Evolutionary conservation across 2,329 filamentous ascomycete species (phyloP).

Genomic region (Ophiostoma sp.): DNA sequence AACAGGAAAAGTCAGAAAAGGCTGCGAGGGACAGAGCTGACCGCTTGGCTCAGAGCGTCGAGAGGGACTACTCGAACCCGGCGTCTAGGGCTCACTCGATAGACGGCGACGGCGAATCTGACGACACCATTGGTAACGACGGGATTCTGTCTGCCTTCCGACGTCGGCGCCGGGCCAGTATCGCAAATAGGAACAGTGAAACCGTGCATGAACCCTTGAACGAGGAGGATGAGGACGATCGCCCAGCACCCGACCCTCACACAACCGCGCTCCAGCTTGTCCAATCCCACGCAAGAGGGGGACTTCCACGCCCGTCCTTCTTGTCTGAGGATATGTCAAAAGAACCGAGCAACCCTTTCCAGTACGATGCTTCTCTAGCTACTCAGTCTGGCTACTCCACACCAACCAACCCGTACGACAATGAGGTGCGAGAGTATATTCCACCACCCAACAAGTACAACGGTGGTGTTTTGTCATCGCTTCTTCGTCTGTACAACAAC

Average conservation of each 20-base stretch:
- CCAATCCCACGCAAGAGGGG: conserved; percentile 21
- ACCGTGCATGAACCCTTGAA: background rate
- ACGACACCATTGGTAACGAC: conserved; percentile 18
- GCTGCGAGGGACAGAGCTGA: conserved; percentile 36
- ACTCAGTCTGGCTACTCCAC: conserved; percentile 31
- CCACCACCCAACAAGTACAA: conserved; percentile 63
- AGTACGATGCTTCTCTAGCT: conserved; percentile 25
- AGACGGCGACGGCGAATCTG: conserved; percentile 25
- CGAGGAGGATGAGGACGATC: conserved; percentile 14
- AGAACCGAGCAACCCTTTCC: conserved; percentile 15
- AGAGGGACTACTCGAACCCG: conserved; percentile 31
- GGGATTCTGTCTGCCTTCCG: conserved; percentile 11
- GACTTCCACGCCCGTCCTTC: background rate
- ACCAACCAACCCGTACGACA: conserved; percentile 50
- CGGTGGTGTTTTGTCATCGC: conserved; percentile 65
- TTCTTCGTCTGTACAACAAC: conserved; percentile 64
- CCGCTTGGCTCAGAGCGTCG: conserved; percentile 34
- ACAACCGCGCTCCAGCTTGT: conserved; percentile 26
- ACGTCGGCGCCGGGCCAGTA: conserved; percentile 5
- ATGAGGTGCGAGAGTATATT: conserved; percentile 54
- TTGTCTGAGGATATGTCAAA: background rate
- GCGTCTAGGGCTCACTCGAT: conserved; percentile 30
- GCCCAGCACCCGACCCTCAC: conserved; percentile 16
- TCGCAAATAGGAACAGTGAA: background rate
- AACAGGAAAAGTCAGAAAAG: conserved; percentile 31